phyloP scores from a whole-genome alignment of 2,329 filamentous ascomycete genomes.

The Aspergillus pseudoglaucus region DNA sequence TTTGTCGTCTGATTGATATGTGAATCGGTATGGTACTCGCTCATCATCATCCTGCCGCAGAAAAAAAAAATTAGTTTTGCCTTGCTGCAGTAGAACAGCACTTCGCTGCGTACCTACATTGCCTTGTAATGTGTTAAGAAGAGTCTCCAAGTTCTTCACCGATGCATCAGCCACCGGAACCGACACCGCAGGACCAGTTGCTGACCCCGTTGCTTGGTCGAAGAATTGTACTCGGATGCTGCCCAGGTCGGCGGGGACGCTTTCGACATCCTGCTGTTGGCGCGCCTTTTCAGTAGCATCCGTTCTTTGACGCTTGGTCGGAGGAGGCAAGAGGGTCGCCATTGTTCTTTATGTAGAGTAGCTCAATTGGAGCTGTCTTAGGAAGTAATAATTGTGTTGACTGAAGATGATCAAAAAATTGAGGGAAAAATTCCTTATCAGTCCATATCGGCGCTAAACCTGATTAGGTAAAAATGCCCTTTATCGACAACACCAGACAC shows the following conservation, averaged over 20 bases:
- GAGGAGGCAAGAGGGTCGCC: conserved; percentile 76
- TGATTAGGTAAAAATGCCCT: conserved; percentile 7
- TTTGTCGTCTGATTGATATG: conserved; percentile 44
- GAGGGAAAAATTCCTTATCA: conserved; percentile 15
- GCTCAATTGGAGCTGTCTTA: background rate
- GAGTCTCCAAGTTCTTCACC: conserved; percentile 80
- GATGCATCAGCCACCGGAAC: conserved; percentile 78
- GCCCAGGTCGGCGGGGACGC: conserved; percentile 61
- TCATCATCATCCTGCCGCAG: conserved; percentile 50
- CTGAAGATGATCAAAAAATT: conserved; percentile 1
- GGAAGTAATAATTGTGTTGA: background rate
- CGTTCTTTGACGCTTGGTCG: conserved; percentile 78
- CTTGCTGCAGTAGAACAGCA: background rate
- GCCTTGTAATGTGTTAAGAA: conserved; percentile 77
- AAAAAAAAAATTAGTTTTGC: conserved; percentile 2
- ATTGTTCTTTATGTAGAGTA: conserved; percentile 41
- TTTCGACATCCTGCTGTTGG: conserved; percentile 67
- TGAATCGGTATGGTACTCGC: conserved; percentile 60
- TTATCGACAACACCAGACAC: background rate
- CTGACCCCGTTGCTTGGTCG: conserved; percentile 65
- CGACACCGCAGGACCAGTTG: conserved; percentile 63
- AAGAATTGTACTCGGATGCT: conserved; percentile 82
- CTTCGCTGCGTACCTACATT: conserved; percentile 47
- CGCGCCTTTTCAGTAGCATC: conserved; percentile 65
- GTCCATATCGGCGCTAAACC: conserved; percentile 12